phyloP scores from a whole-genome alignment of 352 stramenopile species.

The Globisporangium perplexum region DNA sequence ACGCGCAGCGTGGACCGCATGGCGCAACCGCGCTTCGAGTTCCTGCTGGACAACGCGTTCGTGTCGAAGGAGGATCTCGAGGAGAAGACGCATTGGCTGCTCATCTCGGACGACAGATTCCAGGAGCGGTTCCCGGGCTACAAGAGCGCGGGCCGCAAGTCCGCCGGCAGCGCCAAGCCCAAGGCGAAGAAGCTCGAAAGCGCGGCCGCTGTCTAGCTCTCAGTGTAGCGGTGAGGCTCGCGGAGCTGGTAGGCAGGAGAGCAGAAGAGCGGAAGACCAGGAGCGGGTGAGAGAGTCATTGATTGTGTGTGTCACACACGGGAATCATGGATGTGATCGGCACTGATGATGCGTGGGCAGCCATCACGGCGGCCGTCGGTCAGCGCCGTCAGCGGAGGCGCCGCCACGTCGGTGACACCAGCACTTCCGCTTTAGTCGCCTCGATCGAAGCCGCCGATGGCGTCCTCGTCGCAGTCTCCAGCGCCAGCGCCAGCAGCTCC shows the following conservation, averaged over 20 bases:
- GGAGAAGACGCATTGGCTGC: slow-evolving; percentile 29
- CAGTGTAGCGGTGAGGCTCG: no score
- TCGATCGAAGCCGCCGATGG: background rate
- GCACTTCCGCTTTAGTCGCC: background rate
- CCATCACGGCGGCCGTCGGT: background rate
- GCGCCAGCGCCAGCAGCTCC: background rate
- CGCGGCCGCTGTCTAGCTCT: background rate
- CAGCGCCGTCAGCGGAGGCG: no score
- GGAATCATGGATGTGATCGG: background rate
- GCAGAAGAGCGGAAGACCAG: background rate
- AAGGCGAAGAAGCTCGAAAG: background rate
- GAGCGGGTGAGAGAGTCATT: no score
- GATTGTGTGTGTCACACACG: background rate
- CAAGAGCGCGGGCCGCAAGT: background rate
- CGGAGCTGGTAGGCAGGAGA: no score
- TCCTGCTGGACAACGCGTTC: slow-evolving; percentile 12
- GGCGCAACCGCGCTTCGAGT: slow-evolving; percentile 40
- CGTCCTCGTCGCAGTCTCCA: background rate
- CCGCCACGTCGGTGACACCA: background rate
- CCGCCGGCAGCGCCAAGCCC: background rate
- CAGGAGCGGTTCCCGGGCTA: slow-evolving; percentile 25
- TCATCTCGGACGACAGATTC: slow-evolving; percentile 24
- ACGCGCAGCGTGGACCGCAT: slow-evolving; percentile 38
- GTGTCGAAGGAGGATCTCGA: slow-evolving; percentile 6
- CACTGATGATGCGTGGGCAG: background rate